Base-by-base conservation (phyloP, 345 rosid species). In the Dovyalis caffra region DNA sequence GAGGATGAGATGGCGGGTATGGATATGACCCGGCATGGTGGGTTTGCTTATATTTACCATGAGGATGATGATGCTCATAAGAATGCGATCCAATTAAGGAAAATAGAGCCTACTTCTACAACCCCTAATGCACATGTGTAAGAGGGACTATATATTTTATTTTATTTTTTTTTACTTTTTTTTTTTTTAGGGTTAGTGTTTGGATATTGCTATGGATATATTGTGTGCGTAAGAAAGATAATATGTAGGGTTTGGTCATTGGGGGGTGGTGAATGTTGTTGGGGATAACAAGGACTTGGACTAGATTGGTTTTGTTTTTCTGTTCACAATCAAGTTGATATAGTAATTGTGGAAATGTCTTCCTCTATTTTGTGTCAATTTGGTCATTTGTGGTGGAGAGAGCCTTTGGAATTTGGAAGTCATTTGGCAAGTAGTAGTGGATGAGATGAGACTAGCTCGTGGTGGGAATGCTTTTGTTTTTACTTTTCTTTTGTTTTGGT, bases 11-110 rank as follows among this genome's bases (percentile, higher is more conserved):
- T 87, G 91, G 79, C 84, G 21, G 97, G 98, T 12, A 91, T 94
- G 97, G 98, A 94, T 71, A 37, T 88, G 66, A 84, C 97, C 73
- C 83, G 95, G 8, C 98, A 94, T 20, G 98, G 98, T 2, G 98
- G 98, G 0, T 87, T 90, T 56, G 98, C 98, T 31, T 94, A 94
- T 77, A 74, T 85, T 1, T 92, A 94, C 78, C 84, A 90, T 68
- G 97, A 94, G 8, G 87, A 85, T 10, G 93, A 87, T 35, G 97
- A 90, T 0, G 38, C 75, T 0, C 81, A 49, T 0, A 77, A 34
- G 28, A 37, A 76, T 21, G 95, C 83, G 14, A 73, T 71, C 71
- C 84, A 76, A 33, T 9, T 90, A 82, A 81, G 76, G 32, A 83
- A 77, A 66, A 68, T 88, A 23, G 88, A 68, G 37, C 87, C 85